These are phyloP conservation scores for Forsythia suspensa DNA, from an alignment of 257 asterid species.

Conservation along the genomic window DNA sequence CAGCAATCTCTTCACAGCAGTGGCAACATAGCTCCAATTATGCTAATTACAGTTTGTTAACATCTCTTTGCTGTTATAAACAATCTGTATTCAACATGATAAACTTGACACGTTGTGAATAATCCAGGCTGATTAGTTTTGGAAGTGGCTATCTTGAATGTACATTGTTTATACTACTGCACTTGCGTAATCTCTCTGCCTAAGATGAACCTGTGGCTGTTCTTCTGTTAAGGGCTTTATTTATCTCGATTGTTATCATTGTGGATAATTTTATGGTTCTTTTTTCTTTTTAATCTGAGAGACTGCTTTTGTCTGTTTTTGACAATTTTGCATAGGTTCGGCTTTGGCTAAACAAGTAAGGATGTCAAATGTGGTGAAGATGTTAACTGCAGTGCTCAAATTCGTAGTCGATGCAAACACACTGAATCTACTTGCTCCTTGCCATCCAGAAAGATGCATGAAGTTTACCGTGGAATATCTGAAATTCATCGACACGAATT, in stretches of 20 bases:
- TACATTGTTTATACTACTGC: constrained; percentile 1
- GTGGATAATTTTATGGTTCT: not conserved
- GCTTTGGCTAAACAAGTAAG: constrained; percentile 27
- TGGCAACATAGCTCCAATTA: not conserved
- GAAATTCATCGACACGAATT: constrained; percentile 47
- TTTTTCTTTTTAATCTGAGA: not conserved
- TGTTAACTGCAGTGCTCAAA: constrained; percentile 67
- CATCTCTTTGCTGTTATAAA: not conserved
- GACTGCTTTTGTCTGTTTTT: constrained; percentile 5
- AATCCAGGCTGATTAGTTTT: not conserved
- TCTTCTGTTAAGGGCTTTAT: not conserved
- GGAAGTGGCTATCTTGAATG: not conserved
- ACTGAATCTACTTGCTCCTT: constrained; percentile 39
- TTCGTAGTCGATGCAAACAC: constrained; percentile 69
- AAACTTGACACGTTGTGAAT: not conserved
- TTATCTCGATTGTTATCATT: not conserved
- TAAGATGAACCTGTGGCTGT: not conserved
- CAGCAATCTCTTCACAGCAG: not conserved
- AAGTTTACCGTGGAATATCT: constrained; percentile 46
- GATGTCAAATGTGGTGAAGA: constrained; percentile 48
- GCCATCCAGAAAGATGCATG: constrained; percentile 52
- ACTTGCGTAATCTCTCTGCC: not conserved
- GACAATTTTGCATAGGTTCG: constrained; percentile 39
- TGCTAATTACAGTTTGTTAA: constrained; percentile 6
- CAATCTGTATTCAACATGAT: constrained; percentile 6